phyloP scores from a whole-genome alignment of 371 early-diverging fungal species.

The Circinella minor region DNA sequence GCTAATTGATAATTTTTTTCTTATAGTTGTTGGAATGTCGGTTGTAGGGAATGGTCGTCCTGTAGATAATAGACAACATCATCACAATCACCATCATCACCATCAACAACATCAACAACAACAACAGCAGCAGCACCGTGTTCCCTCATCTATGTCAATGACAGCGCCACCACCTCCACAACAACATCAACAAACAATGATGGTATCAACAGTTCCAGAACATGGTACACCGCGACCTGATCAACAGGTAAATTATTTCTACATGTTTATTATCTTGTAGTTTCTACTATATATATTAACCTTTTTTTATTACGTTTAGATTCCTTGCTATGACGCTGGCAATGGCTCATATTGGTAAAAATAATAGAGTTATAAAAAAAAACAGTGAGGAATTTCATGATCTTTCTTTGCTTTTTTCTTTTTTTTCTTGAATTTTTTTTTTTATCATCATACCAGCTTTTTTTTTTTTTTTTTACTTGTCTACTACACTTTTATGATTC shows the following conservation, averaged over 20 bases:
- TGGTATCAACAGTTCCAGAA: conserved; percentile 6
- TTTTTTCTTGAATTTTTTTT: not conserved
- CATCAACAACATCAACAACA: not conserved
- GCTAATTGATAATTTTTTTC: not conserved
- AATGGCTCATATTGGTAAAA: conserved; percentile 6
- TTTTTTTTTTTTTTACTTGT: not conserved
- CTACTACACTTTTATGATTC: not conserved
- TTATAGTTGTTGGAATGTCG: not conserved
- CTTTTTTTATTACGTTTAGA: not conserved
- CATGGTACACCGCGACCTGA: not conserved
- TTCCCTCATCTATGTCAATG: conserved; percentile 9
- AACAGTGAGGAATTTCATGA: too few species aligned
- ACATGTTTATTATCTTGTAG: not conserved
- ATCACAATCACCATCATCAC: not conserved
- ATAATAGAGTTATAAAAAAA: too few species aligned
- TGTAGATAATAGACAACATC: not conserved
- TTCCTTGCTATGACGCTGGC: conserved; percentile 7
- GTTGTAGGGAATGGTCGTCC: not conserved
- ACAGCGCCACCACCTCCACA: not conserved
- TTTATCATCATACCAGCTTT: not conserved
- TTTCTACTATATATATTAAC: not conserved
- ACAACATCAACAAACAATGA: conserved; percentile 5
- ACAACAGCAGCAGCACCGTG: not conserved
- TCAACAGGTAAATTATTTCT: conserved; percentile 4
- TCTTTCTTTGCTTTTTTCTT: too few species aligned